These are phyloP conservation scores for Solanum rostratum DNA, from an alignment of 257 asterid genomes.

Conservation along the genomic window DNA sequence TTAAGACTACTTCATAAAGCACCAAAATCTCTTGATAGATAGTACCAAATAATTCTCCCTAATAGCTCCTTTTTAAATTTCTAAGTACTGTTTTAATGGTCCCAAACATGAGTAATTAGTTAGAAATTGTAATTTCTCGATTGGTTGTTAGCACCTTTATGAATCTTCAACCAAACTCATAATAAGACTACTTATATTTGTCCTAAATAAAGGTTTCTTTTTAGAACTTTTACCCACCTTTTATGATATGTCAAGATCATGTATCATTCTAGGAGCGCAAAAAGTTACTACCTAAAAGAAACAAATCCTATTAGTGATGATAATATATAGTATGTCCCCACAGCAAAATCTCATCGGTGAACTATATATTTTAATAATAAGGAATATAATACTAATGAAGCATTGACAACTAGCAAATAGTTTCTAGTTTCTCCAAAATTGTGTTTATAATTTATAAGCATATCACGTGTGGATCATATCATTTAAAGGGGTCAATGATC, in stretches of 20 bases:
- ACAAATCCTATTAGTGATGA: background rate
- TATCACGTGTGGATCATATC: background rate
- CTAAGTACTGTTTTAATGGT: background rate
- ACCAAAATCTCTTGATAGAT: conserved; percentile 1
- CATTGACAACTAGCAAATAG: background rate
- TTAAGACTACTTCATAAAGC: background rate
- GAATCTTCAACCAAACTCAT: background rate
- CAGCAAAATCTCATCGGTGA: background rate
- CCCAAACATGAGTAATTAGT: background rate
- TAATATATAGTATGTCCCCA: background rate
- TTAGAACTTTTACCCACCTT: background rate
- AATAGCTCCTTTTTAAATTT: background rate
- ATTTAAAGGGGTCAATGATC: background rate
- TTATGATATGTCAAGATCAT: background rate
- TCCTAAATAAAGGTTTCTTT: background rate
- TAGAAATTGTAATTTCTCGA: background rate
- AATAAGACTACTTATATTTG: background rate
- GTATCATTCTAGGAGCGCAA: background rate
- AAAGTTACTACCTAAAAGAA: background rate
- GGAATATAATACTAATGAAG: background rate
- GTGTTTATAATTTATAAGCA: background rate
- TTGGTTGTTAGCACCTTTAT: background rate
- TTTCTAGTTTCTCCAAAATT: background rate
- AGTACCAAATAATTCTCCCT: background rate
- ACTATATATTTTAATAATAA: background rate